Evolutionary conservation across 2,329 filamentous ascomycete species (phyloP), one percentile per base, ranked within the genome.

Genomic region (Alternaria arbusti): DNA sequence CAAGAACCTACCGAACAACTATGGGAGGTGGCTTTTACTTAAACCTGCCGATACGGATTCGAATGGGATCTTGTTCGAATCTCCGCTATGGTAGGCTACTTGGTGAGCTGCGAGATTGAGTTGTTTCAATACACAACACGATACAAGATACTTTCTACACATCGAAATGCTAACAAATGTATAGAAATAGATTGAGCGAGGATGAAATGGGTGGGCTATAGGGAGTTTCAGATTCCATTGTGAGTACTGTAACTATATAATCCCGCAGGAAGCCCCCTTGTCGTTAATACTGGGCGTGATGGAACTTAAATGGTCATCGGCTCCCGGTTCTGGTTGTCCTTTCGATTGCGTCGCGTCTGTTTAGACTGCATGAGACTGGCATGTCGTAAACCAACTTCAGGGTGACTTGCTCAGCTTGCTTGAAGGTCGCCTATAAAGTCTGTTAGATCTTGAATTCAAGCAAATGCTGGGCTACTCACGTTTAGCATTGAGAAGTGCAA

Each of bases 401-500:
- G 50, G 50, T 25, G 50, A 54, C 50, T 40, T 17, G 30, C 28
- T 54, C n/a, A 43, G 50, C 50, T 54, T 54, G 50, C 50, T 54
- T 40, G 17, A 40, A 54, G 28, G 30, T 12, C 20, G 28, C 50
- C 26, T 54, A 25, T 43, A n/a, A 43, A 54, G 30, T 20, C 50
- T 40, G 50, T 54, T 54, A 54, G 50, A 54, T 54, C 11, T 54
- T 40, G 28, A 43, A 43, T 54, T 4, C 50, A 7, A 17, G 28
- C 50, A 54, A 54, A 54, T 22, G 20, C 50, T 54, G 28, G 28
- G 50, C 20, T 54, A 8, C 50, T 54, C 28, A 54, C 50, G 50
- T 54, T 43, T 54, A 54, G 50, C 50, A 54, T 13, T 54, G 10
- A 54, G 28, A 23, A 54, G 50, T 54, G 50, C 50, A 54, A 36